Evolutionary conservation across 208 protist genomes (phyloP).

Genomic region (Acanthamoeba culbertsoni): DNA sequence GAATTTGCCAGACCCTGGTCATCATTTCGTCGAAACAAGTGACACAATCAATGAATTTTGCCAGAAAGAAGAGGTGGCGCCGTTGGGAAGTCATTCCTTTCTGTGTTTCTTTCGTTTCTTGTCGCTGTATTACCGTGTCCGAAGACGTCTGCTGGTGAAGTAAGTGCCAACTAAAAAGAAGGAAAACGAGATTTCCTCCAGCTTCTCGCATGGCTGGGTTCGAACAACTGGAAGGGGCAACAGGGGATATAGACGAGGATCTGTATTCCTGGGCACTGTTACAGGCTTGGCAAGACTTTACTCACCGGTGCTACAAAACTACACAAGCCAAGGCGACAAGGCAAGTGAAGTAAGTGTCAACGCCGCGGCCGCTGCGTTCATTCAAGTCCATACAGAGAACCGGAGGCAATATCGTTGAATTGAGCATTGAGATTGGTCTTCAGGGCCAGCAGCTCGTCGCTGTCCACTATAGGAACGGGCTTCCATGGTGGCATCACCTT

Average conservation of each 20-base stretch:
- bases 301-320: too few species aligned
- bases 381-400: not conserved
- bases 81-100: not conserved
- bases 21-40: too few species aligned
- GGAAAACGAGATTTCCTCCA: not conserved
- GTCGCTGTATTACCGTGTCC: too few species aligned
- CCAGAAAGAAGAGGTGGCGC: not conserved
- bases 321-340: not conserved
- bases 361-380: not conserved
- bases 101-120: not conserved
- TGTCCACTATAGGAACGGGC: slow-evolving; percentile 35
- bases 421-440: slow-evolving; percentile 55
- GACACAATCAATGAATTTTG: too few species aligned
- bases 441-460: slow-evolving; percentile 51
- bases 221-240: too few species aligned
- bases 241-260: too few species aligned
- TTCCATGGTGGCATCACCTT: slow-evolving; percentile 50
- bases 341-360: not conserved
- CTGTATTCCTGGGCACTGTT: too few species aligned
- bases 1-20: too few species aligned
- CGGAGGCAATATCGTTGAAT: slow-evolving; percentile 51
- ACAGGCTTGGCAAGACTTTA: too few species aligned
- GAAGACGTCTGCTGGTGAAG: too few species aligned
- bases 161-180: not conserved
- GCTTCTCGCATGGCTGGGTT: too few species aligned